These are phyloP conservation scores for Steccherinum ochraceum DNA, from an alignment of 768 basidiomycete genomes.

Conservation along the genomic window DNA sequence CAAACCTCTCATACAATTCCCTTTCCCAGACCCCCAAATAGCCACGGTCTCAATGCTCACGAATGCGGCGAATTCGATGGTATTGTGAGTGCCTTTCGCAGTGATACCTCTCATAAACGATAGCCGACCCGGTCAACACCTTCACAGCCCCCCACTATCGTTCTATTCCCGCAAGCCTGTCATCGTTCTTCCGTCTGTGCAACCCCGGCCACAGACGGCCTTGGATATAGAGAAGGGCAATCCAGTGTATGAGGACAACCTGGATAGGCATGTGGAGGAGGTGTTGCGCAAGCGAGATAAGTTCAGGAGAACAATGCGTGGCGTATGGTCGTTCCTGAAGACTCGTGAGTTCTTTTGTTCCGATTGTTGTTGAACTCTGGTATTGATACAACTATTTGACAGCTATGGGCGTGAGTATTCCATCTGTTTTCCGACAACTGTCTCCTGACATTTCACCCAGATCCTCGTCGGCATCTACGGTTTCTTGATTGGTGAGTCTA, in stretches of 20 bases:
- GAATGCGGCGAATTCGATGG: constrained; percentile 73
- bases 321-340: constrained; percentile 79
- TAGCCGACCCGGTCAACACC: no score
- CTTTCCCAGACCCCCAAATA: constrained; percentile 57
- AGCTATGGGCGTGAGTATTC: constrained; percentile 61
- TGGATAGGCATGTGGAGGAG: constrained; percentile 78
- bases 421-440: not conserved
- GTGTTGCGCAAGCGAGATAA: constrained; percentile 58
- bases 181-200: constrained; percentile 42
- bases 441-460: constrained; percentile 20
- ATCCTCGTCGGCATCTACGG: constrained; percentile 70
- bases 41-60: constrained; percentile 69
- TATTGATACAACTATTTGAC: constrained; percentile 1
- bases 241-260: constrained; percentile 25
- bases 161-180: constrained; percentile 69
- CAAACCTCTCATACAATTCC: constrained; percentile 2
- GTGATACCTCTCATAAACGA: no score
- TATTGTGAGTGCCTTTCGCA: constrained; percentile 59
- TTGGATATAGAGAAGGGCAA: constrained; percentile 22
- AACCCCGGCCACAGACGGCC: constrained; percentile 8
- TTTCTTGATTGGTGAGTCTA: constrained; percentile 53
- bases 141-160: constrained; percentile 61
- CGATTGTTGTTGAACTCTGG: not conserved
- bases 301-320: constrained; percentile 51
- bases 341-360: constrained; percentile 49